These are phyloP conservation scores for Ophiostoma sp. DNA, from an alignment of 2,329 filamentous ascomycete genomes.

Conservation along the genomic window DNA sequence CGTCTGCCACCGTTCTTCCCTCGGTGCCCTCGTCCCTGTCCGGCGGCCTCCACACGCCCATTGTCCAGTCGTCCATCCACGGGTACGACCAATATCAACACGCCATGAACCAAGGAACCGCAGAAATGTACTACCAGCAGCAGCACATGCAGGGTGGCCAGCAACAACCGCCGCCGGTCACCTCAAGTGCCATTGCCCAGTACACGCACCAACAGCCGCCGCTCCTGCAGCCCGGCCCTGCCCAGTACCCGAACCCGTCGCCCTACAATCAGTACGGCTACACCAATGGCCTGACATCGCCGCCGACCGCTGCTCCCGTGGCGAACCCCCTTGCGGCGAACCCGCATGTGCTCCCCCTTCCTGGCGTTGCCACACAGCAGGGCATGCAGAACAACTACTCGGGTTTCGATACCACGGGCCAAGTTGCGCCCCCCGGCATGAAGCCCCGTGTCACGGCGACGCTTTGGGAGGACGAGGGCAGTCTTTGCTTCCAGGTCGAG, in stretches of 20 bases:
- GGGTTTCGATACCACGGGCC: conserved; percentile 79
- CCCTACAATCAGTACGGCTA: conserved; percentile 73
- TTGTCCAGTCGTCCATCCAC: conserved; percentile 40
- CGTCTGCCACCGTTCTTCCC: conserved; percentile 59
- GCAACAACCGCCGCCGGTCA: conserved; percentile 70
- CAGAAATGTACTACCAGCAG: conserved; percentile 82
- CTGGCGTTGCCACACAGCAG: conserved; percentile 53
- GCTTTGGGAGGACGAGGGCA: conserved; percentile 97
- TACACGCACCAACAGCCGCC: conserved; percentile 78
- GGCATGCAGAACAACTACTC: conserved; percentile 56
- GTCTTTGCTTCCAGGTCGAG: conserved; percentile 95
- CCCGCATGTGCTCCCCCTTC: conserved; percentile 69
- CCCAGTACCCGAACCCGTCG: conserved; percentile 63
- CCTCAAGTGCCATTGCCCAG: conserved; percentile 70
- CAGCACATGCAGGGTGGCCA: conserved; percentile 77
- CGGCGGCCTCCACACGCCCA: conserved; percentile 43
- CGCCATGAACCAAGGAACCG: conserved; percentile 78
- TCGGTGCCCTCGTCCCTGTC: conserved; percentile 2
- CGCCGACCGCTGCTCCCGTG: conserved; percentile 67
- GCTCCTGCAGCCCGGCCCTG: conserved; percentile 69
- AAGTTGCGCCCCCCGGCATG: conserved; percentile 88
- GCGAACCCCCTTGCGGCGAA: conserved; percentile 66
- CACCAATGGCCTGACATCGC: conserved; percentile 75
- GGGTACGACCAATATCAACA: conserved; percentile 47
- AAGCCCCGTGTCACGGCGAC: conserved; percentile 96